A percentile compares a stretch with the other conserved stretches of the same genome.
These are phyloP conservation scores for Ceratocystis papillata DNA, from an alignment of 2,329 filamentous ascomycete genomes.

Conservation along the genomic window DNA sequence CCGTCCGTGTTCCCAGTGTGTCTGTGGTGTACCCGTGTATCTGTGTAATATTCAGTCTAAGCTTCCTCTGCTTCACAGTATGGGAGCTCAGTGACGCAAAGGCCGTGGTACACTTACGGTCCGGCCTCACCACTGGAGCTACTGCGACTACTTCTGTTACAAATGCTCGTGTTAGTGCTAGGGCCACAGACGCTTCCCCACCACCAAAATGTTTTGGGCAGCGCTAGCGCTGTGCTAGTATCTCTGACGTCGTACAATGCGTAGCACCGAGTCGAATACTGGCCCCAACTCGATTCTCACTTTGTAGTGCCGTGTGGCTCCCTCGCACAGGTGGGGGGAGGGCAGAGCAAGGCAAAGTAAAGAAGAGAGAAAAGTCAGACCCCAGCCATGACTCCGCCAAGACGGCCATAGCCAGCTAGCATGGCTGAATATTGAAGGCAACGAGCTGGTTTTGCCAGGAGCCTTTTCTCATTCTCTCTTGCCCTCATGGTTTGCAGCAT, in stretches of 20 bases:
- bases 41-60: not conserved
- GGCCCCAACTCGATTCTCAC: not conserved
- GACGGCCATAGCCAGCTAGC: not conserved
- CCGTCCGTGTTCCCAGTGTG: not conserved
- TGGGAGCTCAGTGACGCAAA: not conserved
- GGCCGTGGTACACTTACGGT: not conserved
- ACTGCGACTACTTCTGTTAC: not conserved
- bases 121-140: not conserved
- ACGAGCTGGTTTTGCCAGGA: not conserved
- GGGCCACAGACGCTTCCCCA: not conserved
- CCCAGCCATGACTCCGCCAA: constrained; percentile 2
- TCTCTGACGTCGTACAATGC: not conserved
- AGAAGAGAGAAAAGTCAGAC: not conserved
- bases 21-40: no score
- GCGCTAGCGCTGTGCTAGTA: not conserved
- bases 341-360: no score
- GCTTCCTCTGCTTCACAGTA: not conserved
- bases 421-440: not conserved
- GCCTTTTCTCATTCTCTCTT: not conserved
- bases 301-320: not conserved
- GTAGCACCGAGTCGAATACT: not conserved
- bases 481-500: not conserved
- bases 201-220: not conserved
- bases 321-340: not conserved
- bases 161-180: not conserved